Evolutionary conservation across 768 basidiomycete species (phyloP), one percentile per base, ranked within the genome.

Genomic region (Phlebiopsis flavidoalba): DNA sequence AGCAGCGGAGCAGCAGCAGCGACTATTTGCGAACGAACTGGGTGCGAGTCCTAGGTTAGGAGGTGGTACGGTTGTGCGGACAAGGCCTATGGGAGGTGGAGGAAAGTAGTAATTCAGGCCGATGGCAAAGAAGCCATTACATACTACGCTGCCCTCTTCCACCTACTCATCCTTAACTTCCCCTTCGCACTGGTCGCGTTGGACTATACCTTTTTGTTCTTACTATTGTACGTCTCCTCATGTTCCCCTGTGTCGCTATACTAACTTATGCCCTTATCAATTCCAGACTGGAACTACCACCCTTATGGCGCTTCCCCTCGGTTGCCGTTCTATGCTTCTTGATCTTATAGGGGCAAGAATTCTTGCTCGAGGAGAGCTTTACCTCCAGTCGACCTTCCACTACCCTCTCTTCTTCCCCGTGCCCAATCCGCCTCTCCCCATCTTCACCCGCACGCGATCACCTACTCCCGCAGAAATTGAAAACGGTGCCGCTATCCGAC

Each of bases 171-270:
- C 24, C 51, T 93, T 66, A 93, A 93, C 72, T 90, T 93, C 67
- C 90, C 90, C 0, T 92, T 82, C 66, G 88, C 88, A 15, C 72
- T 93, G 60, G 69, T 76, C n/a, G 87, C 88, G n/a, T 92, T 87
- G 86, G 69, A 91, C 10, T 92, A 84, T 69, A 31, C 26, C 75
- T 89, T 15, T 91, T 93, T 65, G 84, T 90, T 11, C 88, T 92
- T 66, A 93, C 91, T 0, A 73, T 93, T 72, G 91, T 91, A 66
- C 65, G 86, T 78, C 45, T 47, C 31, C 8, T 43, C 40, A 43
- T 12, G 3, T 43, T n/a, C 40, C 17, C 10, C 40, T 43, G 49
- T 43, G 40, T 12, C 10, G 40, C 10, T 43, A 3, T 17, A 12
- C 40, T 17, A 43, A 53, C n/a, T 50, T 60, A 47, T 17, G 35